A percentile compares a stretch with the other conserved stretches of the same genome.
Evolutionary conservation across 2,329 filamentous ascomycete genomes (phyloP).

Genomic region (Dryadomyces sulphureus): DNA sequence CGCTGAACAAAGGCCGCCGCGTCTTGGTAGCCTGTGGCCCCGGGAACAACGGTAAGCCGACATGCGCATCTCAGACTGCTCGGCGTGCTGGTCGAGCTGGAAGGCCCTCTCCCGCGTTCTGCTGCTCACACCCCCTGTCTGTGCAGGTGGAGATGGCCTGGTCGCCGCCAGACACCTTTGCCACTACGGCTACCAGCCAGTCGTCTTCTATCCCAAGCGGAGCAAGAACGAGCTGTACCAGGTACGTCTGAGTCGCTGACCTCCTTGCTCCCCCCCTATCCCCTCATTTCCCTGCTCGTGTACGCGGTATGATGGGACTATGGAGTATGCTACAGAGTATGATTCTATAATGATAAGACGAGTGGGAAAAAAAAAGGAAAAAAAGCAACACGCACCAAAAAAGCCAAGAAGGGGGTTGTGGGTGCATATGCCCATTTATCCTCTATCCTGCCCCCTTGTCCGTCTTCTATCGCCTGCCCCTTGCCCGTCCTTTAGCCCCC

Average conservation of each 20-base stretch:
- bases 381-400: too few species aligned
- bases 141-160: conserved; percentile 76
- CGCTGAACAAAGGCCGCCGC: conserved; percentile 51
- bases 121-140: not conserved
- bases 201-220: conserved; percentile 85
- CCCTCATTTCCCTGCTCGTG: not conserved
- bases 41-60: conserved; percentile 45
- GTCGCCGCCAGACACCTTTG: conserved; percentile 85
- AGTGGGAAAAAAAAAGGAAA: not conserved
- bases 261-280: not conserved
- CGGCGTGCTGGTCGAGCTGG: not conserved
- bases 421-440: not conserved
- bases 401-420: too few species aligned
- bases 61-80: too few species aligned
- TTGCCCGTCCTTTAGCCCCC: too few species aligned
- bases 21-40: conserved; percentile 87
- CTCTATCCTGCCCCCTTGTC: not conserved
- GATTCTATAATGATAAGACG: not conserved
- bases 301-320: too few species aligned
- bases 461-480: not conserved
- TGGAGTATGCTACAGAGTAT: not conserved
- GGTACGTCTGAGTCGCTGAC: conserved; percentile 27
- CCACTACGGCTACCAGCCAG: conserved; percentile 82
- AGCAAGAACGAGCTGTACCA: conserved; percentile 82
- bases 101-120: not conserved